A percentile compares a stretch with the other conserved stretches of the same genome.
phyloP scores from a whole-genome alignment of 371 early-diverging fungal genomes.

The Mucor plumbeus region DNA sequence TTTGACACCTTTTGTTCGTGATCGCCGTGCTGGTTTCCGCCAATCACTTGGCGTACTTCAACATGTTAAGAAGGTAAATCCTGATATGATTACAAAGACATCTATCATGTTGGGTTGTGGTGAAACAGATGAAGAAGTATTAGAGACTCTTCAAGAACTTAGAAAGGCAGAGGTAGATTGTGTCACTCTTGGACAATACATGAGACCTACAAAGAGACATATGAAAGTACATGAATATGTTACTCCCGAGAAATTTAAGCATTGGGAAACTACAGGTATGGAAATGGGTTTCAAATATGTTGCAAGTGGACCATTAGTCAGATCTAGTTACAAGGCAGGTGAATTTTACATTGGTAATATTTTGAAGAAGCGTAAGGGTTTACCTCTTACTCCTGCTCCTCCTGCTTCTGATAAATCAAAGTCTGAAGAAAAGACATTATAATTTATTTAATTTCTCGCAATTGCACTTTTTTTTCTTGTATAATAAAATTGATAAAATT shows the following conservation, averaged over 20 bases:
- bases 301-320: constrained; percentile 94
- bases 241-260: constrained; percentile 90
- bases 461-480: background rate
- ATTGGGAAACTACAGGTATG: constrained; percentile 86
- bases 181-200: constrained; percentile 98
- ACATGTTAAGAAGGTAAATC: constrained; percentile 83
- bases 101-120: constrained; percentile 98
- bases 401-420: background rate
- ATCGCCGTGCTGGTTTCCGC: constrained; percentile 91
- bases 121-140: constrained; percentile 93
- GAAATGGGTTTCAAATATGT: constrained; percentile 94
- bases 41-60: constrained; percentile 91
- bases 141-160: constrained; percentile 86
- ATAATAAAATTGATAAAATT: constrained; percentile 6
- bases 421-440: constrained; percentile 11
- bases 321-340: constrained; percentile 97
- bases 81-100: constrained; percentile 91
- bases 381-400: constrained; percentile 28
- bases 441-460: constrained; percentile 1
- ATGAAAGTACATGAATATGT: constrained; percentile 97
- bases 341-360: constrained; percentile 96
- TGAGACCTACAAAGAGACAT: constrained; percentile 98
- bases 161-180: constrained; percentile 90
- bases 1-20: constrained; percentile 91
- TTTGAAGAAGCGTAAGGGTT: constrained; percentile 61